Percentiles rank a stretch among this genome's conserved stretches.
Conservation (phyloP, 371 early-diverging fungal genomes). For the Haplosporangium sp. region DNA sequence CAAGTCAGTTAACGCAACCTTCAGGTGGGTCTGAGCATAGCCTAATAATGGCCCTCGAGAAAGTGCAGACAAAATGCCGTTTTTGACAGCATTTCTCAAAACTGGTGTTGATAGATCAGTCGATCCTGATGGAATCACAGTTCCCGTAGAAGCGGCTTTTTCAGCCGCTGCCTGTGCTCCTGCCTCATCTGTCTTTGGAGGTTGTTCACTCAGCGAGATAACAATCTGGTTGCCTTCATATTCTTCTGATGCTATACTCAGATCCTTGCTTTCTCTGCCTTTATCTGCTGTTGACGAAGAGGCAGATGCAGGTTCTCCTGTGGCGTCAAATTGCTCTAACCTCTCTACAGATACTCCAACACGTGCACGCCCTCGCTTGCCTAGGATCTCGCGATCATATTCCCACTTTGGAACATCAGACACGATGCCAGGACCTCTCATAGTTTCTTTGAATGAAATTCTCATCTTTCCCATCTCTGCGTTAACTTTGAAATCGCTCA, state of each 20-base stretch:
- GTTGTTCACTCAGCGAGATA: conserved; percentile 29
- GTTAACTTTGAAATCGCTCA: conserved; percentile 83
- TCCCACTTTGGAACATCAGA: conserved; percentile 41
- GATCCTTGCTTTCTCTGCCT: not conserved
- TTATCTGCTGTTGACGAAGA: not conserved
- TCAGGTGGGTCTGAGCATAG: conserved; percentile 80
- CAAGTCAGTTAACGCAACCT: conserved; percentile 65
- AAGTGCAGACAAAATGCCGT: conserved; percentile 80
- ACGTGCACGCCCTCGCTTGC: conserved; percentile 75
- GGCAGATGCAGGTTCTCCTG: not conserved
- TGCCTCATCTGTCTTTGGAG: conserved; percentile 22
- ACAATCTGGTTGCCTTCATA: conserved; percentile 51
- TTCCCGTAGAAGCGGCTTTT: conserved; percentile 22
- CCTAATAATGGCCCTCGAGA: conserved; percentile 86
- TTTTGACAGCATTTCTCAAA: conserved; percentile 65
- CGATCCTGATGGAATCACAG: conserved; percentile 39
- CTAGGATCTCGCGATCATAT: conserved; percentile 81
- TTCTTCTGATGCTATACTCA: conserved; percentile 19
- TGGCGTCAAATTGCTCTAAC: conserved; percentile 54
- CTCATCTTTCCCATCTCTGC: conserved; percentile 88
- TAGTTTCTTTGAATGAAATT: conserved; percentile 90
- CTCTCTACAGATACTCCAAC: conserved; percentile 69
- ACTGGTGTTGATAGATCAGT: conserved; percentile 59
- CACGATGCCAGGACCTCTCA: conserved; percentile 55
- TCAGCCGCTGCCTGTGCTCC: conserved; percentile 25